Evolutionary conservation across 2,329 filamentous ascomycete species (phyloP).

Genomic region (Waltergamsia citrina): DNA sequence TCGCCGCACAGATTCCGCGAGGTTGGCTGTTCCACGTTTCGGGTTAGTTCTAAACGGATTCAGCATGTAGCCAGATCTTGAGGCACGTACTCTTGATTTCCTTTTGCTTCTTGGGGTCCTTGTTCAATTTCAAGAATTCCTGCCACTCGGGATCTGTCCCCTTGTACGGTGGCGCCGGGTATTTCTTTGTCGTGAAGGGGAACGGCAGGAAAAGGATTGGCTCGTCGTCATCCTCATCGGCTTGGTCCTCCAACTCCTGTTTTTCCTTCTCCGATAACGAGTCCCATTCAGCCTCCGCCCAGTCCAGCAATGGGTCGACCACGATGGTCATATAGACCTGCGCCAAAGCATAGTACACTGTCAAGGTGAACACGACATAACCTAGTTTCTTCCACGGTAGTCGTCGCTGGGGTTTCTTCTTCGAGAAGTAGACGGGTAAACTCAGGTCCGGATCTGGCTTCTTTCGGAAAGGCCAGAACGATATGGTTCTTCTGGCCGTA

Average conservation of each 20-base stretch:
- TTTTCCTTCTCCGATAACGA: conserved; percentile 33
- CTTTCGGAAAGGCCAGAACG: conserved; percentile 22
- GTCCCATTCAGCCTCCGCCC: conserved; percentile 30
- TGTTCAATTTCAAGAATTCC: conserved; percentile 48
- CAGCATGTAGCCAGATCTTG: no score
- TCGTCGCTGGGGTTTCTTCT: not conserved
- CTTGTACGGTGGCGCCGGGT: conserved; percentile 40
- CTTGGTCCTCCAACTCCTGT: conserved; percentile 26
- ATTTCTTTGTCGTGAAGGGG: conserved; percentile 43
- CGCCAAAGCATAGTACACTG: conserved; percentile 26
- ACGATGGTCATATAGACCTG: conserved; percentile 35
- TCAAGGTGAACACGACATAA: conserved; percentile 16
- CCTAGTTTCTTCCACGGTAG: conserved; percentile 1
- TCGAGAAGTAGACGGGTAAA: conserved; percentile 25
- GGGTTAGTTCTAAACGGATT: not conserved
- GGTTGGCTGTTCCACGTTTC: conserved; percentile 15
- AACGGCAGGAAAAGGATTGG: conserved; percentile 50
- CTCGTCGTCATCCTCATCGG: conserved; percentile 32
- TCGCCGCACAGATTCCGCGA: conserved; percentile 25
- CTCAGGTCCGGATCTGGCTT: conserved; percentile 10
- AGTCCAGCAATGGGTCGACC: conserved; percentile 32
- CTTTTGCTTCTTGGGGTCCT: conserved; percentile 36
- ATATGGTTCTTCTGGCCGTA: conserved; percentile 16
- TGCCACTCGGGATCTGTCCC: conserved; percentile 55
- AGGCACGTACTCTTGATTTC: conserved; percentile 33